These are phyloP conservation scores for Ceraceosorus guamensis DNA, from an alignment of 1,284 basidiomycete species.

Conservation along the genomic window DNA sequence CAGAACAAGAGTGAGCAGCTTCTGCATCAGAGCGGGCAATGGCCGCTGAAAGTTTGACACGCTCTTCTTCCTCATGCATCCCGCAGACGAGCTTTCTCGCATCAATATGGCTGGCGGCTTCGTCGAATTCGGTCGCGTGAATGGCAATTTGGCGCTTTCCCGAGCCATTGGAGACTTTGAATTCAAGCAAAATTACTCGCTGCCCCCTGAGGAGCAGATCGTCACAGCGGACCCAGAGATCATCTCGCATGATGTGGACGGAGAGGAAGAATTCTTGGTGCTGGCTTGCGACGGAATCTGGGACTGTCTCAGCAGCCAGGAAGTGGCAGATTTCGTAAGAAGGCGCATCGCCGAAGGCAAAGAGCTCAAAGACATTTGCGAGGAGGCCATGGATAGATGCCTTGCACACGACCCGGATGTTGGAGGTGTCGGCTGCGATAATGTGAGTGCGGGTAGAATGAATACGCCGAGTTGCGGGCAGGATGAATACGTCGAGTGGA, in stretches of 20 bases:
- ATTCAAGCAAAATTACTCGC: slow-evolving; percentile 85
- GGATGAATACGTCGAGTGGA: neutral
- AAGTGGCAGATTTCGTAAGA: slow-evolving; percentile 83
- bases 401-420: slow-evolving; percentile 87
- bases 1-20: slow-evolving; percentile 64
- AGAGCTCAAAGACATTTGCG: slow-evolving; percentile 71
- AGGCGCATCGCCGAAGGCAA: slow-evolving; percentile 74
- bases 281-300: slow-evolving; percentile 98
- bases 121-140: slow-evolving; percentile 93
- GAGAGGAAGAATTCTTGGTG: slow-evolving; percentile 92
- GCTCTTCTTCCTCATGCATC: neutral
- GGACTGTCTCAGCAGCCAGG: slow-evolving; percentile 91
- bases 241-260: slow-evolving; percentile 67
- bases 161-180: slow-evolving; percentile 96
- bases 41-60: neutral
- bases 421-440: slow-evolving; percentile 95
- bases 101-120: slow-evolving; percentile 92
- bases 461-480: neutral
- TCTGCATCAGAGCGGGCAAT: neutral
- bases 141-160: slow-evolving; percentile 92
- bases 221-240: slow-evolving; percentile 95
- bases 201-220: slow-evolving; percentile 81
- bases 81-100: slow-evolving; percentile 69
- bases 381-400: slow-evolving; percentile 86
- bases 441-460: slow-evolving; percentile 50